Base-by-base conservation (phyloP, 805 yeast species). In the Candida andamanensis region DNA sequence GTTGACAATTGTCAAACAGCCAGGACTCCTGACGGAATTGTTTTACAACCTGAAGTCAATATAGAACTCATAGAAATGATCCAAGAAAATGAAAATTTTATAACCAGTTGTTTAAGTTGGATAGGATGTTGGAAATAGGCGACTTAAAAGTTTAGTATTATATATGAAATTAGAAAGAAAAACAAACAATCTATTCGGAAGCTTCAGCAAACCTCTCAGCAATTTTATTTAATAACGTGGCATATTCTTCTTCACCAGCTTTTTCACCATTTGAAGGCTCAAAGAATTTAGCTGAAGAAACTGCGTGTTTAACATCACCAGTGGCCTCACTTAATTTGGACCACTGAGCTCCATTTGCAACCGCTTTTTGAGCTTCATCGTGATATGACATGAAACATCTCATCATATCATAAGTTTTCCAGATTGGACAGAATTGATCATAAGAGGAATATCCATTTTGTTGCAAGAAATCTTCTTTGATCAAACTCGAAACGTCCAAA, bases 401-500 rank as follows among this genome's bases (percentile, higher is more conserved):
- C 97, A 92, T 89, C 98, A 92, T 92, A 59, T 85, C 92, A 49
- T 76, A 82, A 28, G 99, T 92, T 74, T 92, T 92, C 98, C 98
- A 92, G 55, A 92, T 85, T 46, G 99, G 99, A 69, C 99, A 92
- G 83, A 87, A 92, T 23, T 95, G 95, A 65, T 92, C 99, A 58
- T 92, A 92, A 26, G 95, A 70, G 28, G 98, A 92, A 69, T 92
- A 92, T 69, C 99, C 99, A 67, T 92, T 92, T 72, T 92, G 99
- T 69, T 92, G 99, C 60, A 92, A 74, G 80, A 92, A 92, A 66
- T 92, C 98, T 63, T 92, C 98, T 65, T 92, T 92, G 63, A 92
- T 80, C 59, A 92, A 75, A 17, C 73, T 71, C 16, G 97, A 78
- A 36, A 90, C 96, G 57, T 92, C 99, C 56, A 92, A 73, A 16